Evolutionary conservation across 2,329 filamentous ascomycete species (phyloP), one percentile per base, ranked within the genome.

Genomic region (Neocucurbitaria cava): DNA sequence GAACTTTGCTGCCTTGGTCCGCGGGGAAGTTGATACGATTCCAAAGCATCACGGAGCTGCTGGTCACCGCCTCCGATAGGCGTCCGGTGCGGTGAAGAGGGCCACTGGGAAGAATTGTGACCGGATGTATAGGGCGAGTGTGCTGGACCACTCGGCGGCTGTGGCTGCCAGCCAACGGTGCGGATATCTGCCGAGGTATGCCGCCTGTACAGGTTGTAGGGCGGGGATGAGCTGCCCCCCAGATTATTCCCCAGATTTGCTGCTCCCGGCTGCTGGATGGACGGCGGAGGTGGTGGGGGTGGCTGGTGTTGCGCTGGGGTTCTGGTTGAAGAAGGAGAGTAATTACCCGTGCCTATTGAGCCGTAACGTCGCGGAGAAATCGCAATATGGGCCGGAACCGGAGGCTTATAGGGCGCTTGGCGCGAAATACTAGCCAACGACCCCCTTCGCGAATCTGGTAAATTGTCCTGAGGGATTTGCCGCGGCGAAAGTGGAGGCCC

Each of bases 151-250:
- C 74, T 49, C 71, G 77, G 73, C 42, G 68, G 79, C 59, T 74
- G 81, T 7, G 82, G 91, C 71, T 92, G 89, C 66, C 80, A 93
- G 55, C 79, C 79, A 58, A 81, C 78, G 5, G 79, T 89, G 48
- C 95, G 89, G 65, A 99, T 98, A 73, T 99, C 95, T 54, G 95
- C 95, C 35, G 93, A 94, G 1, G 95, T 99, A 77, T 99, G 95
- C 57, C 94, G 87, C 59, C 94, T 88, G 40, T 87, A 85, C 42
- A 96, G 82, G 66, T 87, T 92, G 52, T 86, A 84, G 1, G 84
- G 83, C 21, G 85, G 83, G 33, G 85, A 85, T 18, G 70, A 64
- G 51, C 81, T 81, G 49, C 58, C 69, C 42, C 58, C 62, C 51
- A 80, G 77, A 52, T 81, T 80, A 49, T 58, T 69, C 42, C 68